Evolutionary conservation across 495 filamentous ascomycete genomes (phyloP), one percentile per base, ranked within the genome.

Genomic region (Penicillium manginii): DNA sequence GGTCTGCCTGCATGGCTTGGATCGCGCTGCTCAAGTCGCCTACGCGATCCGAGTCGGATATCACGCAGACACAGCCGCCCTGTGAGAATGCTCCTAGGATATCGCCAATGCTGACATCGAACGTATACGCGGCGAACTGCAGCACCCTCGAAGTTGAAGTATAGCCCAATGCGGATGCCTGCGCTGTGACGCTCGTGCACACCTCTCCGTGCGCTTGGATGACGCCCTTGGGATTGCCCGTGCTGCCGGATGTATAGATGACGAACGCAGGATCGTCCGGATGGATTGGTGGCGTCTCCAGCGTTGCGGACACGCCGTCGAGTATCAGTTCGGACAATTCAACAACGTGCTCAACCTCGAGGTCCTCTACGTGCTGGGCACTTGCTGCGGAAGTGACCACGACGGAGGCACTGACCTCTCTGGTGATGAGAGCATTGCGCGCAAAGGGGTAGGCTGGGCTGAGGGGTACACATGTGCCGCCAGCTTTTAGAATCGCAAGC

Each of bases 121-220:
- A 88, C 2, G 85, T 84, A 64, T 85, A 89, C 43, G 84, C 84
- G 3, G 88, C 85, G 53, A 88, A 84, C 57, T 91, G 88, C 61
- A 91, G 77, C 9, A 86, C 79, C 8, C 89, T 79, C 15, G 83
- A 83, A 0, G 69, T 64, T 0, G 77, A 62, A 32, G 78, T 70
- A 40, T 88, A 79, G 12, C 71, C 57, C 17, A 86, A 62, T 0
- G 76, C 73, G 14, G 62, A 57, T 12, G 54, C 61, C 58, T 74
- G 66, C 14, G 68, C 65, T 8, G 72, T 52, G 39, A 71, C 66
- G 2, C 66, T 67, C 14, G 71, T 70, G 5, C 67, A 71, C 8
- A 80, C 63, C 14, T 64, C 67, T 22, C 64, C 58, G 62, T 84
- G 81, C 26, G 78, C 75, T 22, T 80, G 57, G 0, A 82, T 68